Evolutionary conservation across 345 rosid species (phyloP), one percentile per base, ranked within the genome.

Genomic region (Gossypium stocksii): DNA sequence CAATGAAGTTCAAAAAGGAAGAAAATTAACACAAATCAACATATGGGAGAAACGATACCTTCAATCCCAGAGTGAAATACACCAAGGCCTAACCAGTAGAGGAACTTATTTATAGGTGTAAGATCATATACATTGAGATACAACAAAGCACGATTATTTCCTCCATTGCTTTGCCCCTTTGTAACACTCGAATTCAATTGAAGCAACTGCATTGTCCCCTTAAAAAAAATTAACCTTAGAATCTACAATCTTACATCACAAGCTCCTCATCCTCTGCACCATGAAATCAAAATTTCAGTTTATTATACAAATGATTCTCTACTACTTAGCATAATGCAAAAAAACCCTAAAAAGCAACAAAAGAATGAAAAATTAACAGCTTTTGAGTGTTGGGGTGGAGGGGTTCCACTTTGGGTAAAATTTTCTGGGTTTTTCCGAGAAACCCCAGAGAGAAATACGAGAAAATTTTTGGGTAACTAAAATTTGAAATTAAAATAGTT

Each of bases 41-140:
- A 51, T 25, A 75, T 68, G 73, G 73, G 19, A 66, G 4, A 27
- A 8, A 9, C 1, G 41, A 53, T 81, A 94, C 98, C 98, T 82
- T 94, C 97, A 57, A 94, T 87, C 1, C 97, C 98, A 0, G 98
- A 92, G 85, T 94, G 98, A 80, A 92, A 94, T 70, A 94, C 85
- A 74, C 98, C 98, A 22, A 92, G 92, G 17, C 98, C 97, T 2
- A 92, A 83, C 93, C 92, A 87, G 81, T 89, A 94, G 75, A 91
- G 89, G 78, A 92, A 92, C 85, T 92, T 85, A 82, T 94, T 94
- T 74, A 92, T 80, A 57, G 97, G 93, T 17, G 97, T 89, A 61
- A 94, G 95, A 82, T 94, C 98, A 80, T 94, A 94, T 41, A 94
- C 90, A 73, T 92, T 94, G 64, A 94, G 95, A 85, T 86, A 90